A percentile compares a stretch with the other conserved stretches of the same genome.
Conservation (phyloP, 345 rosid genomes). For the Linum trigynum region DNA sequence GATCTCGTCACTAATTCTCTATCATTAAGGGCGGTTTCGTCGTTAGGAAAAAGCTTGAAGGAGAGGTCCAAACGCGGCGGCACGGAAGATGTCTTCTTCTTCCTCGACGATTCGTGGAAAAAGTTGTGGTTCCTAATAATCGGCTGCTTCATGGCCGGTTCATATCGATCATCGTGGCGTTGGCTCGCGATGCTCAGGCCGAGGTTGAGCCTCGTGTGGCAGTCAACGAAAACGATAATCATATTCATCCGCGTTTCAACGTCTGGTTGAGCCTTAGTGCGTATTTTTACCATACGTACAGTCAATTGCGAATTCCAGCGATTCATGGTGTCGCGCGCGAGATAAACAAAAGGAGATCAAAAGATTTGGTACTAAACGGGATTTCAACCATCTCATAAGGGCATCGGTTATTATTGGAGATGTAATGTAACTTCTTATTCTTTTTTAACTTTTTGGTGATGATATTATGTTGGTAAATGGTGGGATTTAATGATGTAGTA, state of each 20-base stretch:
- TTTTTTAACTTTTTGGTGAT: neutral
- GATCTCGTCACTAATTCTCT: slow-evolving; percentile 35
- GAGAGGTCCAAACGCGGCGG: slow-evolving; percentile 22
- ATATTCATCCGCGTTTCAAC: slow-evolving; percentile 11
- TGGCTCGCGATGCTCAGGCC: slow-evolving; percentile 11
- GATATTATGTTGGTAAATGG: too few relatives aligned
- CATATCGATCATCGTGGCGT: neutral
- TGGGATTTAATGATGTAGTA: slow-evolving; percentile 13
- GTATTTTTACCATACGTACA: too few relatives aligned
- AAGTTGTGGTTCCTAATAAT: too few relatives aligned
- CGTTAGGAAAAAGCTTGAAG: slow-evolving; percentile 12
- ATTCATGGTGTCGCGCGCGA: too few relatives aligned
- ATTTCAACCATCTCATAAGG: neutral
- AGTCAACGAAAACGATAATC: slow-evolving; percentile 2
- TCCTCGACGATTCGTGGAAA: too few relatives aligned
- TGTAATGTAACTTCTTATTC: neutral
- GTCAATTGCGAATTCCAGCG: too few relatives aligned
- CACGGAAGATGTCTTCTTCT: too few relatives aligned
- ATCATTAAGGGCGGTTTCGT: too few relatives aligned
- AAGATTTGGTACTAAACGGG: too few relatives aligned
- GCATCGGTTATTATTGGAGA: neutral
- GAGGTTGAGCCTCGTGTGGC: slow-evolving; percentile 24
- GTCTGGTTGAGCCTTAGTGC: too few relatives aligned
- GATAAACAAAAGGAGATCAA: neutral
- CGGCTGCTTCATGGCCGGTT: slow-evolving; percentile 1